Evolutionary conservation across 495 filamentous ascomycete genomes (phyloP).

Genomic region (Tetracladium setigerum): DNA sequence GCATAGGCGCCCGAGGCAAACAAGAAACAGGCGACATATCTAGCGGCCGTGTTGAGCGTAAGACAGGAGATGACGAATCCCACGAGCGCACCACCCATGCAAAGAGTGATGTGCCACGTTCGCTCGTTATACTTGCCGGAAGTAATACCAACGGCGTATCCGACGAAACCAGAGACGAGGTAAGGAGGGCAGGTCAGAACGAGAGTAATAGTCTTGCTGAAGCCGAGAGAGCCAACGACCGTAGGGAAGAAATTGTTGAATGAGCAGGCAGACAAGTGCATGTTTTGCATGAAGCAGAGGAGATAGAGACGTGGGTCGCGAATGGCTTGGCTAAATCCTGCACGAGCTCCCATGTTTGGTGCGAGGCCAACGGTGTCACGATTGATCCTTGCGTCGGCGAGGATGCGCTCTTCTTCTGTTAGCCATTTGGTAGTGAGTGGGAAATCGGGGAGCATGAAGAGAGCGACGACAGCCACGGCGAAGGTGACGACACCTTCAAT

Average conservation of each 20-base stretch:
- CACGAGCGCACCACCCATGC: conserved; percentile 24
- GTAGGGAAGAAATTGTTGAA: conserved; percentile 16
- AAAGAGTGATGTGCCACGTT: conserved; percentile 30
- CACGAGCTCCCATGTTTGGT: background rate
- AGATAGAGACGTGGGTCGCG: conserved; percentile 2
- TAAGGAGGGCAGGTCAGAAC: conserved; percentile 17
- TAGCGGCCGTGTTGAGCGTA: conserved; percentile 26
- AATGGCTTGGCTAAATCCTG: conserved; percentile 6
- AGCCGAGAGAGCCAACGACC: conserved; percentile 6
- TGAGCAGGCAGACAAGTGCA: conserved; percentile 14
- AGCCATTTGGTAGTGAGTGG: conserved; percentile 48
- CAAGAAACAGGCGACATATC: conserved; percentile 29
- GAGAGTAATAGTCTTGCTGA: conserved; percentile 8
- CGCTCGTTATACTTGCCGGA: conserved; percentile 32
- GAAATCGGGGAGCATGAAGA: conserved; percentile 47
- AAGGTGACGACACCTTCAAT: conserved; percentile 30
- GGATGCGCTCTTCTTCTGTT: conserved; percentile 34
- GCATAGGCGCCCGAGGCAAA: conserved; percentile 29
- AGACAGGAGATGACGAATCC: conserved; percentile 29
- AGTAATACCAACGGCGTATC: conserved; percentile 20
- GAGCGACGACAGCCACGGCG: conserved; percentile 13
- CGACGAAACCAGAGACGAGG: conserved; percentile 26
- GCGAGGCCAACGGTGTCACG: conserved; percentile 10
- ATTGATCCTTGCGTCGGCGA: conserved; percentile 29
- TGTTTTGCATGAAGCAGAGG: conserved; percentile 9